Evolutionary conservation across 495 filamentous ascomycete genomes (phyloP).

Genomic region (Neurospora africana): DNA sequence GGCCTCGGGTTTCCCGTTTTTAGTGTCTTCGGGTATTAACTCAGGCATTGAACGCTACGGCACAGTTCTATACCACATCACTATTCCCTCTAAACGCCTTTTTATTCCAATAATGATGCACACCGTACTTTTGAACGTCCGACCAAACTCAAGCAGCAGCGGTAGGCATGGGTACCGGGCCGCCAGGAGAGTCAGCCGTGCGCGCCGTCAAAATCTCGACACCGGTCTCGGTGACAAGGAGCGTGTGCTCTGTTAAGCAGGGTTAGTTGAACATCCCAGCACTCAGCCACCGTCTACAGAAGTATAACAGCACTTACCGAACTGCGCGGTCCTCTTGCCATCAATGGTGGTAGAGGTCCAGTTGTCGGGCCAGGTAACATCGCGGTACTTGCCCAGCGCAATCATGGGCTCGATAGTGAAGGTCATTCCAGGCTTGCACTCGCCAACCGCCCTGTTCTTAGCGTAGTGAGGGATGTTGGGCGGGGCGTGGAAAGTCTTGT

Average conservation of each 20-base stretch:
- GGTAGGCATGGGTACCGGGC: conserved; percentile 58
- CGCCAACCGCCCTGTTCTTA: conserved; percentile 83
- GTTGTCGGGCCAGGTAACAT: conserved; percentile 83
- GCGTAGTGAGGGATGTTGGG: conserved; percentile 83
- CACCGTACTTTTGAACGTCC: background rate
- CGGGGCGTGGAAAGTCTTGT: conserved; percentile 71
- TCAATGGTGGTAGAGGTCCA: conserved; percentile 83
- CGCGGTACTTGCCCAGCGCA: conserved; percentile 65
- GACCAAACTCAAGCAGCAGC: background rate
- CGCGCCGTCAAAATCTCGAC: conserved; percentile 90
- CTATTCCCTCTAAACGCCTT: background rate
- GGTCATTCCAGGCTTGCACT: conserved; percentile 80
- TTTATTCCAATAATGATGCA: background rate
- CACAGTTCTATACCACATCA: background rate
- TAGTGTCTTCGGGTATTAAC: background rate
- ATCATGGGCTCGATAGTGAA: conserved; percentile 95
- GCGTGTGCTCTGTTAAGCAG: conserved; percentile 62
- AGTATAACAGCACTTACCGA: conserved; percentile 37
- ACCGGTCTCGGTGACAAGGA: conserved; percentile 86
- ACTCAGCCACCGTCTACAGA: background rate
- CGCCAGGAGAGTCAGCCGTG: conserved; percentile 70
- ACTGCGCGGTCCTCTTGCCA: conserved; percentile 74
- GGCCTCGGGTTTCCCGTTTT: background rate
- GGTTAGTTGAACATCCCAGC: background rate
- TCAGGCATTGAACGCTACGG: background rate